Evolutionary conservation across 352 stramenopile genomes (phyloP), one percentile per base, ranked within the genome.

Genomic region (Pythium pyrilobum): DNA sequence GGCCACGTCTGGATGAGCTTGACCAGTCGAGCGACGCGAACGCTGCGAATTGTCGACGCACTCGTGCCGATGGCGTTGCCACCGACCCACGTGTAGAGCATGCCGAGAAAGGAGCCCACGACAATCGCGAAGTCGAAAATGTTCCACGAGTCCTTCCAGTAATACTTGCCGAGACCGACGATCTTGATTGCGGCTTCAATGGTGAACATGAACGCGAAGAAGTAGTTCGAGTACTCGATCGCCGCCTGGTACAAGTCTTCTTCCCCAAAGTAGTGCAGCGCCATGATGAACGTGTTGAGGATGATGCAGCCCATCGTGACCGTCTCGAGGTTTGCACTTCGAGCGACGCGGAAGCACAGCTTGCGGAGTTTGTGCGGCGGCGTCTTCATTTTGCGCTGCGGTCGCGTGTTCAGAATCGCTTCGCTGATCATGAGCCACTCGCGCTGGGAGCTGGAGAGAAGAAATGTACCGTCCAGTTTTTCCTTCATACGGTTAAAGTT

Each of bases 401-500:
- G 74, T 0, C 63, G 50, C 15, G 73, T 50, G 32, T 76, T 77
- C 31, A 85, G 49, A 6, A 79, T 72, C 2, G 64, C 63, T 15
- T 77, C 62, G 50, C 62, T 81, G 50, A 85, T 85, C 47, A 82
- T 74, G 34, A 89, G 66, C 81, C 79, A 92, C 55, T 87, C 73
- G 48, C 85, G 71, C 56, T 94, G 81, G 0, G 77, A 69, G 5
- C 66, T 72, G 9, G 86, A 93, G 52, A 96, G 78, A 15, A 92
- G 47, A 29, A 69, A 70, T 13, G 76, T 87, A 6, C 74, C 72
- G 39, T 82, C 72, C 20, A 85, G 47, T 33, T 77, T 82, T 27
- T 82, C 69, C 37, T 85, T 85, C 74, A 85, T 85, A 4, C 64
- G 70, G 29, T 89, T 89, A 48, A 96, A 97, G 47, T 96, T 95